Conservation (phyloP, 2,329 filamentous ascomycete genomes). For the Macroventuria anomochaeta region DNA sequence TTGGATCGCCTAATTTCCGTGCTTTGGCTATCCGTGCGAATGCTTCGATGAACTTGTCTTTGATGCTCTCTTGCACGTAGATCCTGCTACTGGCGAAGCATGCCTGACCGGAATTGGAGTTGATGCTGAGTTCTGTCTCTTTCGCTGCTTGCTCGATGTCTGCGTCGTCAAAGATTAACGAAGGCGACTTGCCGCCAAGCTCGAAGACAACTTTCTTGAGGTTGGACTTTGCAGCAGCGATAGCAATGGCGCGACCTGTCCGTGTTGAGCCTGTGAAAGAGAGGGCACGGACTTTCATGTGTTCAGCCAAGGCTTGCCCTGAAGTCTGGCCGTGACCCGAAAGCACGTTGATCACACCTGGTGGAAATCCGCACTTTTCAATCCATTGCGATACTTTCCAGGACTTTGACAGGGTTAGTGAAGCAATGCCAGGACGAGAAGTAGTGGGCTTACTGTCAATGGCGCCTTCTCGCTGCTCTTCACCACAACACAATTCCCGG, state of each 20-base stretch:
- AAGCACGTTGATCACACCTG: conserved; percentile 79
- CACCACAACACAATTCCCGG: conserved; percentile 36
- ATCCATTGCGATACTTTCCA: conserved; percentile 83
- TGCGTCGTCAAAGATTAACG: conserved; percentile 78
- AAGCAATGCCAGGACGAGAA: not conserved
- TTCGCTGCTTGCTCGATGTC: conserved; percentile 76
- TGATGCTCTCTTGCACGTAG: conserved; percentile 61
- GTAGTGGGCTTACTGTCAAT: conserved; percentile 68
- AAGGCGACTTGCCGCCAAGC: conserved; percentile 84
- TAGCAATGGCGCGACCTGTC: conserved; percentile 82
- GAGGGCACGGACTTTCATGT: conserved; percentile 80
- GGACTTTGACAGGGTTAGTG: conserved; percentile 50
- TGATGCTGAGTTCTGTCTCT: conserved; percentile 55
- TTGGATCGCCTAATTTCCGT: conserved; percentile 28
- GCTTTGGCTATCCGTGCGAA: conserved; percentile 25
- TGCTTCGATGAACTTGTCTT: conserved; percentile 44
- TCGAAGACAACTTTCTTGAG: conserved; percentile 88
- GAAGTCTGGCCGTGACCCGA: conserved; percentile 79
- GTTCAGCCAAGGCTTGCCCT: conserved; percentile 76
- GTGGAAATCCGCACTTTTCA: conserved; percentile 77
- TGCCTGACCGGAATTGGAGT: conserved; percentile 62
- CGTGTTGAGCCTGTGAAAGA: conserved; percentile 84
- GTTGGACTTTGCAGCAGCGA: conserved; percentile 73
- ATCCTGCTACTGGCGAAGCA: conserved; percentile 65
- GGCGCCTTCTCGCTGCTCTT: conserved; percentile 53